phyloP scores from a whole-genome alignment of 2,329 filamentous ascomycete species.

The Gremmenia infestans region DNA sequence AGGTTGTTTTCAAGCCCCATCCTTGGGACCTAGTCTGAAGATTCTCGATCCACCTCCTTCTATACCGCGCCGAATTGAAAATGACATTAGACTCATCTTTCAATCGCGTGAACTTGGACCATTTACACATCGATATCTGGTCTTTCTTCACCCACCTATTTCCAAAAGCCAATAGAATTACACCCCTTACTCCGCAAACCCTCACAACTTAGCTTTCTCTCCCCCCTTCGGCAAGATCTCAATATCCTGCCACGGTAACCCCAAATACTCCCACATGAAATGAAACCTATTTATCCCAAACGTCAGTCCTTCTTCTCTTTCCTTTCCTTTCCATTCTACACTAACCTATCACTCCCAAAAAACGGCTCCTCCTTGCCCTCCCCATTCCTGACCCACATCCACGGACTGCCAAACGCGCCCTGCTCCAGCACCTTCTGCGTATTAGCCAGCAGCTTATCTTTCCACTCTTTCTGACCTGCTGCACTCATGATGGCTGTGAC shows the following conservation, averaged over 20 bases:
- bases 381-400: slow-evolving; percentile 62
- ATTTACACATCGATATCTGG: no score
- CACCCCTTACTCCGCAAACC: background rate
- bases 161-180: background rate
- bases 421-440: slow-evolving; percentile 57
- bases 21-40: no score
- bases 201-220: slow-evolving; percentile 19
- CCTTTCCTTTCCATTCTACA: slow-evolving; percentile 4
- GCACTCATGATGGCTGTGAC: slow-evolving; percentile 51
- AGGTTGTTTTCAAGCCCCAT: no score
- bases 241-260: slow-evolving; percentile 53
- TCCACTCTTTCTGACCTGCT: slow-evolving; percentile 44
- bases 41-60: no score
- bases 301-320: background rate
- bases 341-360: slow-evolving; percentile 68
- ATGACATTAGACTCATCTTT: no score
- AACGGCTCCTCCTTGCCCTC: slow-evolving; percentile 60
- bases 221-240: slow-evolving; percentile 34
- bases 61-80: no score
- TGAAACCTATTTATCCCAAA: slow-evolving; percentile 46
- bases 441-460: slow-evolving; percentile 48
- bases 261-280: slow-evolving; percentile 64
- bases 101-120: no score
- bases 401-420: slow-evolving; percentile 74
- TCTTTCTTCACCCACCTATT: no score